Conservation (phyloP, 176 grass and related monocot species). For the Oropetium thomaeum region DNA sequence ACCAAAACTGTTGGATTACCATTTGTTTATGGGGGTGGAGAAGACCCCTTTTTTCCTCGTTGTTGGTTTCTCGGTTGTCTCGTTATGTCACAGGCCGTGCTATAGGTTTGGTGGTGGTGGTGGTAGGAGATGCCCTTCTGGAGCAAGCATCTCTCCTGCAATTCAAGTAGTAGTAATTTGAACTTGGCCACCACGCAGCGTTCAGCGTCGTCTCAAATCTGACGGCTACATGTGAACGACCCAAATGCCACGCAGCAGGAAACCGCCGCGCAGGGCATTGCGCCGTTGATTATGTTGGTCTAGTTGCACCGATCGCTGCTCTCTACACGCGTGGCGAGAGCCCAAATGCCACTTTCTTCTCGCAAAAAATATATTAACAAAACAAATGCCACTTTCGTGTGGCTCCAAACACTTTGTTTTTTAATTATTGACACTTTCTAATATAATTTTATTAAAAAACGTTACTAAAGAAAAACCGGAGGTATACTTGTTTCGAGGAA, state of each 20-base stretch:
- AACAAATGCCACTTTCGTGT: background rate
- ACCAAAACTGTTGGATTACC: background rate
- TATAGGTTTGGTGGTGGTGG: too few species aligned
- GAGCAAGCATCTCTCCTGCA: slow-evolving; percentile 18
- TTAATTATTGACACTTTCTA: too few species aligned
- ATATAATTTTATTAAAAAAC: too few species aligned
- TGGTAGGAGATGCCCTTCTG: slow-evolving; percentile 6
- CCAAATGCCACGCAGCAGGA: too few species aligned
- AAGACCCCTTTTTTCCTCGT: slow-evolving; percentile 9
- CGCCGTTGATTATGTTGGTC: background rate
- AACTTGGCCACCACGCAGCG: slow-evolving; percentile 12
- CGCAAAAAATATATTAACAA: too few species aligned
- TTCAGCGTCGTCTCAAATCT: slow-evolving; percentile 6
- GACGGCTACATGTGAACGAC: slow-evolving; percentile 14
- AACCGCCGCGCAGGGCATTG: background rate
- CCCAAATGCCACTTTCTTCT: background rate
- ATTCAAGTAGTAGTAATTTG: too few species aligned
- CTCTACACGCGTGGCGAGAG: background rate
- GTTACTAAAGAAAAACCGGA: too few species aligned
- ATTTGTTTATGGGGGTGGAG: background rate
- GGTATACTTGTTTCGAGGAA: too few species aligned
- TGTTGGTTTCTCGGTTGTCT: slow-evolving; percentile 64
- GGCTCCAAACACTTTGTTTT: background rate
- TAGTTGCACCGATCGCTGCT: background rate
- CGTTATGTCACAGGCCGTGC: slow-evolving; percentile 58